Base-by-base conservation (phyloP, 163 green algal genomes). In the Scenedesmus sp. region DNA sequence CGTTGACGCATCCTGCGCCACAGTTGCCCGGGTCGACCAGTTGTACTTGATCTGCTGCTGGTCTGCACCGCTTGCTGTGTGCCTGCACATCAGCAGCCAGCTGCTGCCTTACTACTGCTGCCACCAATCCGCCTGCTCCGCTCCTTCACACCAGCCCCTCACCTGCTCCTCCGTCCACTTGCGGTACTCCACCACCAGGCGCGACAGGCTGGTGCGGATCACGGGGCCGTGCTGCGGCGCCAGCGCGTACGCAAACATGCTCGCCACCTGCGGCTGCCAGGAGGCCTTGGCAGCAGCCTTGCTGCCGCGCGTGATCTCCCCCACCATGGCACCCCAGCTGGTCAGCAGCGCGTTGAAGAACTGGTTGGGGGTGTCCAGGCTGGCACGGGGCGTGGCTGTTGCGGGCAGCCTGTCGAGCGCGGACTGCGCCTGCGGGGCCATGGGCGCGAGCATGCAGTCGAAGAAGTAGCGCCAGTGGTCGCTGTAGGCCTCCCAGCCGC, bases 391-490 rank as follows among this genome's bases (percentile, higher is more conserved):
- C 12, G 57, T 88, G 64, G 92, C 90, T 8, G 94, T 90, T 52
- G 91, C 91, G 82, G 96, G 93, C 74, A 98, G 93, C 92, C 94
- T 96, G 5, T 96, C 93, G 46, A 97, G 87, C 2, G 93, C 91
- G 84, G 94, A 91, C 10, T 91, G 81, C 2, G 95, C 95, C 94
- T 99, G 97, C 18, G 83, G 91, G 9, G 97, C 96, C 16, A 97
- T 96, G 10, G 98, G 98, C 12, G 98, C 97, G 55, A 99, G 94
- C 98, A 99, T 99, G 96, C 97, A 99, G 86, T 99, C 98, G 88
- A 97, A 99, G 95, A 97, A 99, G 95, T 97, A 98, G 74, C 94
- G 93, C 98, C 98, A 99, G 94, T 99, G 96, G 1, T 94, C 93
- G 12, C 93, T 95, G 73, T 96, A 99, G 20, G 87, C 92, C 67